Evolutionary conservation across 148 eudicot genomes (phyloP).

Genomic region (Bassia scoparia): DNA sequence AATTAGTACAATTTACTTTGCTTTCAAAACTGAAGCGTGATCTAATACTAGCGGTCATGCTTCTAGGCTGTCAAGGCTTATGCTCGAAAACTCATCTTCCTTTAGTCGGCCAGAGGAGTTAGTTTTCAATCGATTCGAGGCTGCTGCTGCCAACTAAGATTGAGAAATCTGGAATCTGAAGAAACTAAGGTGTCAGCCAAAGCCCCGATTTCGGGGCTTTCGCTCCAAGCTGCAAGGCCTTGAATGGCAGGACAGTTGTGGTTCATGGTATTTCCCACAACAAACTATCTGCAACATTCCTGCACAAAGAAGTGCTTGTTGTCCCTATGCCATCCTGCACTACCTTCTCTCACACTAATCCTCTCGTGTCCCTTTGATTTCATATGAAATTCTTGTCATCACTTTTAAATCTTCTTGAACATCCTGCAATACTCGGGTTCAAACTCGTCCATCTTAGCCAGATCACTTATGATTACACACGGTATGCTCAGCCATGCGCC

Average conservation of each 20-base stretch:
- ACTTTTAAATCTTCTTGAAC: constrained; percentile 21
- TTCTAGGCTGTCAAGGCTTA: constrained; percentile 7
- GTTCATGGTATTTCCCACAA: constrained; percentile 42
- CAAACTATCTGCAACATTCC: constrained; percentile 21
- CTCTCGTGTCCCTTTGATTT: constrained; percentile 19
- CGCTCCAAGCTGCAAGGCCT: constrained; percentile 32
- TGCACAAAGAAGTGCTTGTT: constrained; percentile 20
- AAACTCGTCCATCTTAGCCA: constrained; percentile 25
- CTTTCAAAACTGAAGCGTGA: constrained; percentile 9
- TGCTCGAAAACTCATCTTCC: constrained; percentile 12
- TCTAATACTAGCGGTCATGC: background rate
- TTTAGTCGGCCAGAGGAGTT: constrained; percentile 1
- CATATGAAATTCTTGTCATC: constrained; percentile 28
- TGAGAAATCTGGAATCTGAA: constrained; percentile 26
- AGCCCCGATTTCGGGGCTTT: constrained; percentile 33
- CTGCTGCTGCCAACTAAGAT: constrained; percentile 35
- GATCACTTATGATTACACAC: constrained; percentile 20
- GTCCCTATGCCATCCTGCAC: constrained; percentile 36
- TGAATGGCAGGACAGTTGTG: constrained; percentile 27
- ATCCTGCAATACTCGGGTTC: background rate
- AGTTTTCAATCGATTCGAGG: constrained; percentile 8
- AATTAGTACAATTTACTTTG: background rate
- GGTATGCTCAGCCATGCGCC: constrained; percentile 31
- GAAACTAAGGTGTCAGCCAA: constrained; percentile 32
- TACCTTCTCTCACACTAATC: constrained; percentile 6